Base-by-base conservation (phyloP, 805 yeast species). In the Sugiyamaella marilandica region DNA sequence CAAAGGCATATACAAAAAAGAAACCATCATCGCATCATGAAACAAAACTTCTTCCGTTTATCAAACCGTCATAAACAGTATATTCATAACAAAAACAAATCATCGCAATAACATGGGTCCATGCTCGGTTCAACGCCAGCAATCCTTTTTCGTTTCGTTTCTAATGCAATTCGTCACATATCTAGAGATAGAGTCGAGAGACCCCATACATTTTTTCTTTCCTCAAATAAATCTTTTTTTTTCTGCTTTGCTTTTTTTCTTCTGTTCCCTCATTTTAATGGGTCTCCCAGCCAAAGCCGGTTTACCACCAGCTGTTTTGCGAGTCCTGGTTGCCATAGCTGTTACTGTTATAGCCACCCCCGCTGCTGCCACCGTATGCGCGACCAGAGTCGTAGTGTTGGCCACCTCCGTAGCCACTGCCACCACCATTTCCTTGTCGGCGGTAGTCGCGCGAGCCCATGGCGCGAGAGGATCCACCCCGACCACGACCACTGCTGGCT, bases 361-460 rank as follows among this genome's bases (percentile, higher is more conserved):
- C 59, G 50, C 52, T 49, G 45, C 55, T 53, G 39, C 35, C 35
- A 36, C 59, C 54, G 32, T 51, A 51, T 16, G 24, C 4, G 2
- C 43, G 43, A 19, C 54, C 49, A 14, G 18, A 35, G 36, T 51
- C 53, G 54, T 60, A 59, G 52, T 60, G 66, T 54, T 65, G 56
- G 46, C 67, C 65, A 21, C 61, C 61, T 53, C 69, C 67, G 55
- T 58, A 54, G 56, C 66, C 64, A 50, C 67, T 62, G 53, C 63
- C 60, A 53, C 68, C 63, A 54, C 71, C 70, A 53, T 70, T 68
- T 55, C 70, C 67, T 55, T 68, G 69, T 58, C 76, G 76, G 70
- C 83, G 78, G 76, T 69, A 76, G 66, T 80, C 83, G 61, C 81
- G 76, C 59, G 69, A 72, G 56, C 68, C 70, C 56, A 59, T 64